These are phyloP conservation scores for Begonia peltatifolia DNA, from an alignment of 306 rosid genomes.

Conservation along the genomic window DNA sequence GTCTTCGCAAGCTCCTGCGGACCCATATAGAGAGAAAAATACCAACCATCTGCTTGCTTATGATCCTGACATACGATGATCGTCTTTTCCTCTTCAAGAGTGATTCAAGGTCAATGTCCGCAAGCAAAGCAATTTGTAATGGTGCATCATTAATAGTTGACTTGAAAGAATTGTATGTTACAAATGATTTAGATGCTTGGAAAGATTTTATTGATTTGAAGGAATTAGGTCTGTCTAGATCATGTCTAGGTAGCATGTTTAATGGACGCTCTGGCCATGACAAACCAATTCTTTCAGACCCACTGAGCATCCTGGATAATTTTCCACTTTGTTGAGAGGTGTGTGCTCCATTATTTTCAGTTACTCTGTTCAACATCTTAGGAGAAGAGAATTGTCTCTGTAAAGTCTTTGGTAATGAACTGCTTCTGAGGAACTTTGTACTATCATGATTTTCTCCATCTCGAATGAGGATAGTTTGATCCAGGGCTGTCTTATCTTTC, in stretches of 20 bases:
- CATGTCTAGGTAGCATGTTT: conserved; percentile 34
- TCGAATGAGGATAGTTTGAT: conserved; percentile 11
- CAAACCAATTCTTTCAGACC: conserved; percentile 75
- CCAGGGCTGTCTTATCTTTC: conserved; percentile 10
- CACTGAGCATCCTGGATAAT: conserved; percentile 54
- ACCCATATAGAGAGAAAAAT: conserved; percentile 79
- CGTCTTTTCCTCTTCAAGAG: conserved; percentile 68
- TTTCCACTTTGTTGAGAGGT: conserved; percentile 21
- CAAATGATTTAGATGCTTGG: conserved; percentile 44
- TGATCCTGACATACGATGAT: conserved; percentile 65
- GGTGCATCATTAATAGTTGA: conserved; percentile 30
- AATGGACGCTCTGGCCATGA: conserved; percentile 88
- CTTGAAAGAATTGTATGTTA: conserved; percentile 39
- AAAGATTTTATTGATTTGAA: conserved; percentile 38
- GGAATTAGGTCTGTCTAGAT: conserved; percentile 43
- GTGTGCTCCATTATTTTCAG: conserved; percentile 19
- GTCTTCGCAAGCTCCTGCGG: conserved; percentile 71
- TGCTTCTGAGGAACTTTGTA: conserved; percentile 8
- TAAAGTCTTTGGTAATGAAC: conserved; percentile 19
- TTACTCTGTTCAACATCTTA: conserved; percentile 50
- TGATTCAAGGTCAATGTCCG: conserved; percentile 65
- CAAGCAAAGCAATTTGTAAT: conserved; percentile 33
- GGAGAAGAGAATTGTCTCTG: conserved; percentile 35
- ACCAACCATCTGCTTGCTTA: conserved; percentile 96
- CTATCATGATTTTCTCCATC: conserved; percentile 19